Evolutionary conservation across 257 asterid species (phyloP).

Genomic region (Solanum piurae): DNA sequence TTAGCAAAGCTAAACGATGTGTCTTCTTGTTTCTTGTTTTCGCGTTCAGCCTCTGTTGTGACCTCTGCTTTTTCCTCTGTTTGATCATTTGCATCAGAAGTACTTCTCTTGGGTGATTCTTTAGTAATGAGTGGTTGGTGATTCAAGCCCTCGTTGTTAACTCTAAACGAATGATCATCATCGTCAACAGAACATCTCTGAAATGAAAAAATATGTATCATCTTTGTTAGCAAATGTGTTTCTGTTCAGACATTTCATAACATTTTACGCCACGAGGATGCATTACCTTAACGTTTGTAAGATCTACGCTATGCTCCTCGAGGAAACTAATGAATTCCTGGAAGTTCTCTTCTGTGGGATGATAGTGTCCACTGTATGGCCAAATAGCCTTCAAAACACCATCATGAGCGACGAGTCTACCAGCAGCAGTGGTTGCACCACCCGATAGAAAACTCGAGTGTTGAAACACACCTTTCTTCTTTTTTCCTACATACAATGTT

Average conservation of each 20-base stretch:
- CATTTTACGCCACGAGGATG: not conserved
- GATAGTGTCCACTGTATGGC: slow-evolving; percentile 98
- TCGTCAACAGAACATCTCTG: slow-evolving; percentile 86
- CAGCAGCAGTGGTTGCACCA: slow-evolving; percentile 93
- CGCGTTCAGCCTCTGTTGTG: not conserved
- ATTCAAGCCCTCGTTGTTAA: slow-evolving; percentile 16
- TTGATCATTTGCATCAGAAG: slow-evolving; percentile 1
- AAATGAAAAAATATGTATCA: not conserved
- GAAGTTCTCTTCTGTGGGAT: slow-evolving; percentile 86
- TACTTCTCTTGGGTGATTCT: slow-evolving; percentile 10
- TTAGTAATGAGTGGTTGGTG: not conserved
- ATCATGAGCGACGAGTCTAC: slow-evolving; percentile 64
- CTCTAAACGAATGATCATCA: slow-evolving; percentile 34
- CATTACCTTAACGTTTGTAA: slow-evolving; percentile 66
- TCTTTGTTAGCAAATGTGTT: not conserved
- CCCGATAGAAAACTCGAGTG: slow-evolving; percentile 95
- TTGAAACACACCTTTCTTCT: slow-evolving; percentile 72
- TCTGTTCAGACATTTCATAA: not conserved
- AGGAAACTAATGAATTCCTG: slow-evolving; percentile 71
- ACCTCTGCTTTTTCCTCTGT: slow-evolving; percentile 2
- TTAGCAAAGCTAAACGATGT: slow-evolving; percentile 29
- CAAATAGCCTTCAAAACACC: slow-evolving; percentile 93
- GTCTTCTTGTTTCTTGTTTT: slow-evolving; percentile 15
- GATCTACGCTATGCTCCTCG: slow-evolving; percentile 69
- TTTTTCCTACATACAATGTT: slow-evolving; percentile 64